Evolutionary conservation across 176 grass and related monocot species (phyloP), one percentile per base, ranked within the genome.

Genomic region (Guadua angustifolia): DNA sequence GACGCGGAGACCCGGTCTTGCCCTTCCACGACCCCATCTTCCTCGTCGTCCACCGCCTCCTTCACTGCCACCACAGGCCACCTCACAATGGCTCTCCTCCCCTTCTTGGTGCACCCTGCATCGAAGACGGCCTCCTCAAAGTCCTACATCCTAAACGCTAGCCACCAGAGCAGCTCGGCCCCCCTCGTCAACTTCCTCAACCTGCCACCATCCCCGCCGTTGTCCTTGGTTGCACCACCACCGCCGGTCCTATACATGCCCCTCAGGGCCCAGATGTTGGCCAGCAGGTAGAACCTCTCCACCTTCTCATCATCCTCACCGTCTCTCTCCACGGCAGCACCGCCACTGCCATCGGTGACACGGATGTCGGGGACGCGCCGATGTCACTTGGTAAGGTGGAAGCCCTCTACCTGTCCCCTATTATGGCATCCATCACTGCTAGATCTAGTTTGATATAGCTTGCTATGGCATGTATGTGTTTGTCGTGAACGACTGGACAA

Each of bases 281-380:
- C 78, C 15, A 90, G 45, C 64, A 90, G 79, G 83, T 82, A 90
- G 88, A 90, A 90, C 78, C 39, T 38, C 83, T 86, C 78, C 57
- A 90, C 66, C 79, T 86, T 73, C 78, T 86, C 79, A 66, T 82
- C 81, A 21, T 88, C 88, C 7, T 35, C 56, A 19, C 21, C 58
- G 69, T 25, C 51, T 5, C 21, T 21, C 24, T 4, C n/a, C 52
- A 6, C 59, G 4, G 36, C 33, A 7, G 22, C 33, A 25, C 66
- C 43, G 10, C 66, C 24, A 43, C 52, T 66, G 45, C 10, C 26
- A 6, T 7, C 45, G 42, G 14, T 38, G 4, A 16, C 9, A 42
- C 12, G 33, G 77, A 32, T 6, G 77, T 0, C n/a, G 1, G 24
- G 4, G n/a, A 14, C 39, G 1, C 24, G 17, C 61, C 56, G 43